Conservation (phyloP, 345 rosid genomes). For the Capsella bursapastoris region DNA sequence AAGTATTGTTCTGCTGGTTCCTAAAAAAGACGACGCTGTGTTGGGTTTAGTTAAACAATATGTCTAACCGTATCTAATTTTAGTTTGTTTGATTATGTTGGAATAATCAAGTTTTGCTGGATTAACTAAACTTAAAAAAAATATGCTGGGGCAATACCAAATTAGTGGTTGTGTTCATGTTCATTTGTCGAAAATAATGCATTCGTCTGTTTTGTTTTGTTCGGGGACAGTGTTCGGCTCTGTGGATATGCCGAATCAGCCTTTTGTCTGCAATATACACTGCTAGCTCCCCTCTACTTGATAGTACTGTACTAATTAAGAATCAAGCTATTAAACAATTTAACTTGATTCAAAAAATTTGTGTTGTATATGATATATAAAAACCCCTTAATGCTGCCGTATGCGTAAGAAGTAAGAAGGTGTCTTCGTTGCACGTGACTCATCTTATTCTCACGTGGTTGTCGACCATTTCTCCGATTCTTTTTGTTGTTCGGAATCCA, state of each 20-base stretch:
- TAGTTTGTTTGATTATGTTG: constrained; percentile 20
- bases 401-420: not conserved
- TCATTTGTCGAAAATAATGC: constrained; percentile 18
- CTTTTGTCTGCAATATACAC: constrained; percentile 10
- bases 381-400: too few species aligned
- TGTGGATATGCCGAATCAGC: constrained; percentile 17
- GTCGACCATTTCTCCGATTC: constrained; percentile 6
- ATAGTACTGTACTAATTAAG: not conserved
- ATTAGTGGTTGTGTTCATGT: not conserved
- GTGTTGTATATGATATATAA: too few species aligned
- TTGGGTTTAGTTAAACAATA: constrained; percentile 25
- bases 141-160: not conserved
- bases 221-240: constrained; percentile 8
- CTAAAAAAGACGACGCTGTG: not conserved
- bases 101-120: constrained; percentile 8
- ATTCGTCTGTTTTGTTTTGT: constrained; percentile 26
- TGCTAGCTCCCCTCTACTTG: not conserved
- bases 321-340: not conserved
- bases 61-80: constrained; percentile 19
- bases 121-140: not conserved
- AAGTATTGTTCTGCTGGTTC: constrained; percentile 15
- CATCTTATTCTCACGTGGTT: constrained; percentile 24
- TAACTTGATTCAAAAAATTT: not conserved
- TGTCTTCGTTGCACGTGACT: constrained; percentile 13
- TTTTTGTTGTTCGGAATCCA: constrained; percentile 11